Evolutionary conservation across 768 basidiomycete genomes (phyloP), one percentile per base, ranked within the genome.

Genomic region (Floccularia luteovirens): DNA sequence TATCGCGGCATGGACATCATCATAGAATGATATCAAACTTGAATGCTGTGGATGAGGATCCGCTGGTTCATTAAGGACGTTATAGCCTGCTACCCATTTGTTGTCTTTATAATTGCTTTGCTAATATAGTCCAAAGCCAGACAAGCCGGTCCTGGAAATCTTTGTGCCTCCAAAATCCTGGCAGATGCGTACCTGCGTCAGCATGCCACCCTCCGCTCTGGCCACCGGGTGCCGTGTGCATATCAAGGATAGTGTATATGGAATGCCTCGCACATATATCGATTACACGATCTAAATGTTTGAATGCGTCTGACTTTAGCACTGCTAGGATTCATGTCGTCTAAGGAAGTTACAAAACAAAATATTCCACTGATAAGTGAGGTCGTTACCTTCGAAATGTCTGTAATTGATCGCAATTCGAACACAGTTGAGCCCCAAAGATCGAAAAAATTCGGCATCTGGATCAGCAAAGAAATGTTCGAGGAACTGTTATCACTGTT

Each of bases 31-130:
- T 43, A 88, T 55, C 37, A 91, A 58, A 23, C 75, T 60, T 2
- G 62, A 64, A 51, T 86, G 82, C 31, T 73, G 59, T 7, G 50
- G 54, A 32, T 59, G 57, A 6, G 78, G 68, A 53, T 90, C 88
- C 0, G 85, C 75, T 14, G 84, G 70, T 59, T 91, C 88, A 64
- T 90, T 92, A 33, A 91, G 66, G 7, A 79, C 78, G 58, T 90
- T 90, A 59, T 85, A 90, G 13, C 89, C 86, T 1, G 83, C 87
- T 40, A 90, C 73, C 88, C 87, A 89, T 42, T 72, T 63, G 52
- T 90, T 84, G 31, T 66, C 70, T 43, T 69, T 78, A 63, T 90
- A 90, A 51, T n/a, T 81, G 82, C 45, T 62, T 63, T 0, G 90
- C 84, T 13, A 90, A 65, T 47, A 82, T 60, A 33, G 71, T 70